Evolutionary conservation across 2,329 filamentous ascomycete genomes (phyloP), one percentile per base, ranked within the genome.

Genomic region (Aureobasidium uvarum): DNA sequence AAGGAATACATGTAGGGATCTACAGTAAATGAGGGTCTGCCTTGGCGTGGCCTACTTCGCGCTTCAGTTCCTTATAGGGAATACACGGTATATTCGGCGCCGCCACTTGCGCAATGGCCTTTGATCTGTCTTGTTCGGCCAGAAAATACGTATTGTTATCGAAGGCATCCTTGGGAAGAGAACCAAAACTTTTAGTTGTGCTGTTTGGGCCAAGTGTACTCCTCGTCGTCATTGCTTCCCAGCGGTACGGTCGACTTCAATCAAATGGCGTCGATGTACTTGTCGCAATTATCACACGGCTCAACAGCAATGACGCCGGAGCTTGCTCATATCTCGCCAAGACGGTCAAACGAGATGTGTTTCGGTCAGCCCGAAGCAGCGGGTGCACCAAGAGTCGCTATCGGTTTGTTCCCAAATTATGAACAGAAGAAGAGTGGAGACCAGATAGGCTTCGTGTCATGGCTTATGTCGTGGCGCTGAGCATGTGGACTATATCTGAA

Each of bases 101-200:
- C 31, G 50, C 50, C 50, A 54, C 50, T 14, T 54, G 50, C 50
- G 50, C 50, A n/a, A 38, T 54, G n/a, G 4, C 31, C 50, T 54
- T 10, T 23, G 6, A 18, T 4, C 11, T 54, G 50, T 54, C 31
- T 54, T n/a, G 38, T n/a, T n/a, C 16, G 11, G n/a, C 11, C n/a
- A 38, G 8, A 16, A 10, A 3, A 6, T 16, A 13, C n/a, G 18
- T 7, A 16, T 10, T n/a, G 5, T 1, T 33, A 6, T 2, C 13
- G 33, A 36, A 36, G 33, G 1, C 33, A 36, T 36, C 33, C 10
- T 13, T 1, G 33, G 33, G 33, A 10, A 36, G 10, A 13, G 10
- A 13, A 13, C 11, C 33, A 13, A 13, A 11, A 36, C 33, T 36
- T 36, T 1, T 36, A 11, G 33, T 33, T 33, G 2, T 10, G 33